A percentile compares a stretch with the other conserved stretches of the same genome.
phyloP scores from a whole-genome alignment of 2,329 filamentous ascomycete genomes.

The Colletotrichum magnum region DNA sequence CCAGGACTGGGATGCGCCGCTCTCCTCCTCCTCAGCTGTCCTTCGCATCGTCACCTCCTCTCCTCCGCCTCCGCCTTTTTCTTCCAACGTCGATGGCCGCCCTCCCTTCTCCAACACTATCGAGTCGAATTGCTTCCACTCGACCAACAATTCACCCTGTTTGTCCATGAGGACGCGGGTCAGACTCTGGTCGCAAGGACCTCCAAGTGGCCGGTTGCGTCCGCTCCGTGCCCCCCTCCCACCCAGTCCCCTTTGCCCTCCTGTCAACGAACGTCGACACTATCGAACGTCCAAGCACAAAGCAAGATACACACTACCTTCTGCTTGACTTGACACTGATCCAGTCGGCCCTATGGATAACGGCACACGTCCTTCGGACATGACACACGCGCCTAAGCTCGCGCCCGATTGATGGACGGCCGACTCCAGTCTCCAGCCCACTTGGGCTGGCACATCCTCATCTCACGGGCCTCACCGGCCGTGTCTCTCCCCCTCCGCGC shows the following conservation, averaged over 20 bases:
- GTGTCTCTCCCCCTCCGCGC: not conserved
- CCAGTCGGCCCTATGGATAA: constrained; percentile 18
- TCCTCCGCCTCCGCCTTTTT: not conserved
- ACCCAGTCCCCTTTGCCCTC: not conserved
- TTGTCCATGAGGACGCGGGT: not conserved
- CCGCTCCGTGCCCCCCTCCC: not conserved
- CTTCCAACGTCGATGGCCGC: not conserved
- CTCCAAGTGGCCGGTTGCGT: not conserved
- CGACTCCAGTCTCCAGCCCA: constrained; percentile 22
- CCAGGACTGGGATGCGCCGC: constrained; percentile 17
- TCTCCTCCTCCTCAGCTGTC: not conserved
- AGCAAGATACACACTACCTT: not conserved
- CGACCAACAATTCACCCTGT: too few relatives aligned
- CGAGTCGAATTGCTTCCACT: too few relatives aligned
- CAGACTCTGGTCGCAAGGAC: not conserved
- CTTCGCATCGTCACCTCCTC: constrained; percentile 14
- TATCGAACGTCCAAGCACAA: not conserved
- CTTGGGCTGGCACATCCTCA: constrained; percentile 31
- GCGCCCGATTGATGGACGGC: constrained; percentile 18
- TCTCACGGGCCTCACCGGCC: constrained; percentile 30
- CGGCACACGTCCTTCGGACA: constrained; percentile 22
- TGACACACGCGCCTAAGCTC: constrained; percentile 31
- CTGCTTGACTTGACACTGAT: not conserved
- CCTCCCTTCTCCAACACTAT: too few relatives aligned
- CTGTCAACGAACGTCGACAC: not conserved